Conservation (phyloP, 805 yeast species). For the Monosporozyma aquatica region DNA sequence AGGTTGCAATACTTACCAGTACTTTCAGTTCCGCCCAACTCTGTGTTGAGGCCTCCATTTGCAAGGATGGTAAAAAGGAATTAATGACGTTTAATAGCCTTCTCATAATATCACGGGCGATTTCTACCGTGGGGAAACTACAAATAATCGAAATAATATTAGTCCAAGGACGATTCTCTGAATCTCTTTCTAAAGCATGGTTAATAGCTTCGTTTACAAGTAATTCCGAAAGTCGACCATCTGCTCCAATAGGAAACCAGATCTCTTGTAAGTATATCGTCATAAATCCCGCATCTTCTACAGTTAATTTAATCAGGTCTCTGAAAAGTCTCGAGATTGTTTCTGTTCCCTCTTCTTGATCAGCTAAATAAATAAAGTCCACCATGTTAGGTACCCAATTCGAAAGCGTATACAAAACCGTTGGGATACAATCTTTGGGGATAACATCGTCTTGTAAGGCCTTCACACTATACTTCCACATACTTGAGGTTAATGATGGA, state of each 20-base stretch:
- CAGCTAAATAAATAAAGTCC: conserved; percentile 43
- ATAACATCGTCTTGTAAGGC: conserved; percentile 19
- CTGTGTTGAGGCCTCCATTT: conserved; percentile 37
- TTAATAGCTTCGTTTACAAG: conserved; percentile 67
- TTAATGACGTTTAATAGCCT: conserved; percentile 48
- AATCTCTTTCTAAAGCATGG: conserved; percentile 65
- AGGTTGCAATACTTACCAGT: conserved; percentile 51
- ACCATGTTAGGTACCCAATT: conserved; percentile 73
- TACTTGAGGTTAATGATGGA: conserved; percentile 54
- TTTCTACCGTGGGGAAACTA: conserved; percentile 58
- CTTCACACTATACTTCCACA: conserved; percentile 29
- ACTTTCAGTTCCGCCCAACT: conserved; percentile 66
- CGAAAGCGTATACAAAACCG: conserved; percentile 30
- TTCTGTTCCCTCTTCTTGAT: conserved; percentile 51
- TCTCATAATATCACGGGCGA: conserved; percentile 55
- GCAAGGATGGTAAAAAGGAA: conserved; percentile 37
- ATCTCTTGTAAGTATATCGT: conserved; percentile 48
- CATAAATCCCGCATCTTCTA: conserved; percentile 39
- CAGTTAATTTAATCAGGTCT: conserved; percentile 50
- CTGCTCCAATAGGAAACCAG: conserved; percentile 60
- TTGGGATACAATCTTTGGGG: conserved; percentile 18
- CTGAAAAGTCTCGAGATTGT: conserved; percentile 53
- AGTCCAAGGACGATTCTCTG: conserved; percentile 65
- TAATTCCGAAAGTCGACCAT: conserved; percentile 46
- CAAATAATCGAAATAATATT: conserved; percentile 54